Evolutionary conservation across 495 filamentous ascomycete species (phyloP).

Genomic region (Extremus antarcticus): DNA sequence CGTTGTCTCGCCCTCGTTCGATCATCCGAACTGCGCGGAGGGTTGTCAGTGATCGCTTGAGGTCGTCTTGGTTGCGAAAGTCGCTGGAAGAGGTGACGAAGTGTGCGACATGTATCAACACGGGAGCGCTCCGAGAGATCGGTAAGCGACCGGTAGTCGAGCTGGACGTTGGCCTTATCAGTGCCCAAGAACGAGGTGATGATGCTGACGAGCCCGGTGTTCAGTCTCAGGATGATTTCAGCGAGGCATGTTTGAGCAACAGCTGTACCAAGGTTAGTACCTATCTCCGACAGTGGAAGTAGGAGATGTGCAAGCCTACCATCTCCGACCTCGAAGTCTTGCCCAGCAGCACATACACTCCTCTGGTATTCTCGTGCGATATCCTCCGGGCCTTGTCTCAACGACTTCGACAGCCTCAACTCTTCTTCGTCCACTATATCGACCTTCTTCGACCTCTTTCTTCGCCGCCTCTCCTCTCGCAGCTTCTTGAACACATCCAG

Average conservation of each 20-base stretch:
- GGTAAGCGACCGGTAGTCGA: constrained; percentile 31
- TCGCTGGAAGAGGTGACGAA: constrained; percentile 26
- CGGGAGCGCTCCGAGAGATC: constrained; percentile 29
- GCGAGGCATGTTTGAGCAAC: constrained; percentile 29
- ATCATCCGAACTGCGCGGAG: neutral
- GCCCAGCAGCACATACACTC: constrained; percentile 18
- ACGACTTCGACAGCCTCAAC: constrained; percentile 22
- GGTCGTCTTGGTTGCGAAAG: constrained; percentile 18
- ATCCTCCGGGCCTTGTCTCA: constrained; percentile 26
- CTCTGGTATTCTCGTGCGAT: constrained; percentile 26
- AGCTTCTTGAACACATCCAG: constrained; percentile 24
- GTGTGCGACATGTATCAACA: constrained; percentile 25
- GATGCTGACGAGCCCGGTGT: constrained; percentile 34
- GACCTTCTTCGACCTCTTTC: constrained; percentile 9
- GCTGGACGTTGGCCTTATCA: constrained; percentile 18
- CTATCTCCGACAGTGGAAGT: too few species aligned
- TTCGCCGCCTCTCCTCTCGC: constrained; percentile 3
- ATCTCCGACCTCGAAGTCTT: constrained; percentile 28
- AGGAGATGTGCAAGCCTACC: constrained; percentile 23
- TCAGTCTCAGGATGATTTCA: constrained; percentile 30
- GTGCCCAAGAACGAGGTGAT: constrained; percentile 30
- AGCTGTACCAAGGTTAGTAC: too few species aligned
- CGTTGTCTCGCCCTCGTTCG: neutral
- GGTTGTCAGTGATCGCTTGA: constrained; percentile 8
- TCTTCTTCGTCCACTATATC: constrained; percentile 13